Percentiles rank a stretch among this genome's conserved stretches.
These are phyloP conservation scores for Recurvomyces mirabilis DNA, from an alignment of 495 filamentous ascomycete genomes.

Conservation along the genomic window DNA sequence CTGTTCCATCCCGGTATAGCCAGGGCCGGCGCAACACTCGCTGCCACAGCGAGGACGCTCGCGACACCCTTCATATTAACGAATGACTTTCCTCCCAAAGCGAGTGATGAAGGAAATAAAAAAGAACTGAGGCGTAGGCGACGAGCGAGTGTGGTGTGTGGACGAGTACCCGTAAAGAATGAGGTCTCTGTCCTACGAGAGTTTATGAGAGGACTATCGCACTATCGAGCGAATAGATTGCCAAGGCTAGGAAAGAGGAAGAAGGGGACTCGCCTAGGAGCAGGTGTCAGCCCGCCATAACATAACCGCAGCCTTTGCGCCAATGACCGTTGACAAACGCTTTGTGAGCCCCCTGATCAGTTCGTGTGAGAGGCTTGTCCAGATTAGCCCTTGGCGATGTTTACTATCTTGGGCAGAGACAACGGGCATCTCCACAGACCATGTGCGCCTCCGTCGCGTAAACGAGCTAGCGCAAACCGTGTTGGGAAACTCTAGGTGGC, in stretches of 20 bases:
- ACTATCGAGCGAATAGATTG: background rate
- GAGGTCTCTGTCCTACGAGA: conserved; percentile 15
- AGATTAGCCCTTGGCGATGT: background rate
- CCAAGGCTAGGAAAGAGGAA: background rate
- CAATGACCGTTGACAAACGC: too few species aligned
- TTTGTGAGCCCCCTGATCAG: background rate
- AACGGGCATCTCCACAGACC: background rate
- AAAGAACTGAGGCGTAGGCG: background rate
- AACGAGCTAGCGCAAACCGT: too few species aligned
- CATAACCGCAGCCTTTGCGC: background rate
- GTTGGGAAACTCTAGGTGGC: too few species aligned
- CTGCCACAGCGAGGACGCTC: conserved; percentile 14
- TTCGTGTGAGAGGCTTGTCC: background rate
- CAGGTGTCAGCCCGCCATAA: background rate
- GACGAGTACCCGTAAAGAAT: conserved; percentile 18
- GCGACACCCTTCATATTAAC: conserved; percentile 9
- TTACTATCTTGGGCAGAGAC: background rate
- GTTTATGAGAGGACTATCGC: background rate
- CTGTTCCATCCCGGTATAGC: background rate
- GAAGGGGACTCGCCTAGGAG: background rate
- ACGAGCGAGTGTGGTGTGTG: conserved; percentile 7
- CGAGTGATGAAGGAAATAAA: background rate
- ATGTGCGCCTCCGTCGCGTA: too few species aligned
- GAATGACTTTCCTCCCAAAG: background rate
- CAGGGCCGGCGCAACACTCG: conserved; percentile 4